A percentile compares a stretch with the other conserved stretches of the same genome.
phyloP scores from a whole-genome alignment of 2,329 filamentous ascomycete genomes.

The Karstenula rhodostoma region DNA sequence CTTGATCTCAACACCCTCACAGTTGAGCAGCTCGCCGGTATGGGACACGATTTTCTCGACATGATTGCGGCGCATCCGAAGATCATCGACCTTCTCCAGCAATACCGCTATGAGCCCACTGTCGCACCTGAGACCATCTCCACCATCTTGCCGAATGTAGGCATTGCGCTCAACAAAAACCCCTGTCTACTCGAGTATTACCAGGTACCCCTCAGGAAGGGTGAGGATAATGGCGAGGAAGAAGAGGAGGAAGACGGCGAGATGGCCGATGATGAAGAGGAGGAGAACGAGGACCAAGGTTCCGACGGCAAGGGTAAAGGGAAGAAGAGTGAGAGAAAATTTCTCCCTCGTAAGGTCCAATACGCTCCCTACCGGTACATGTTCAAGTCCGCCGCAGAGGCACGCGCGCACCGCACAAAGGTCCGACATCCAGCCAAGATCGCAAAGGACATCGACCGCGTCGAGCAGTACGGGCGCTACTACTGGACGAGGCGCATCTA shows the following conservation, averaged over 20 bases:
- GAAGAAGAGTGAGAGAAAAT: neutral
- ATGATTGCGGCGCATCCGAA: neutral
- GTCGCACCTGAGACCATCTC: neutral
- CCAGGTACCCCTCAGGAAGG: neutral
- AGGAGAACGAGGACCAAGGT: neutral
- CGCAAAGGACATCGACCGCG: constrained; percentile 29
- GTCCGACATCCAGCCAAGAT: constrained; percentile 22
- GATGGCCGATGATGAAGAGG: neutral
- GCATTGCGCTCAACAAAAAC: neutral
- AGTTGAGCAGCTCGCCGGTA: neutral
- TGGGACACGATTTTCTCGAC: neutral
- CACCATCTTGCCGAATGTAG: neutral
- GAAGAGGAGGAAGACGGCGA: neutral
- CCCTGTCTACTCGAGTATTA: neutral
- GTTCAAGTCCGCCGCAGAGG: constrained; percentile 32
- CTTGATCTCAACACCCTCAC: neutral
- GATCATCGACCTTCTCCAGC: neutral
- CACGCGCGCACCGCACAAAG: constrained; percentile 28
- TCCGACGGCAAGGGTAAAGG: neutral
- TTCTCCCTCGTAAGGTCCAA: neutral
- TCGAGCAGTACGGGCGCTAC: constrained; percentile 32
- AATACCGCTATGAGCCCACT: neutral
- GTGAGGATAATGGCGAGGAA: neutral
- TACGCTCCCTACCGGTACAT: constrained; percentile 25
- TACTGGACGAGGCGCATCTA: constrained; percentile 45